Percentiles rank a stretch among this genome's conserved stretches.
Conservation (phyloP, 345 rosid species). For the Punica granatum region DNA sequence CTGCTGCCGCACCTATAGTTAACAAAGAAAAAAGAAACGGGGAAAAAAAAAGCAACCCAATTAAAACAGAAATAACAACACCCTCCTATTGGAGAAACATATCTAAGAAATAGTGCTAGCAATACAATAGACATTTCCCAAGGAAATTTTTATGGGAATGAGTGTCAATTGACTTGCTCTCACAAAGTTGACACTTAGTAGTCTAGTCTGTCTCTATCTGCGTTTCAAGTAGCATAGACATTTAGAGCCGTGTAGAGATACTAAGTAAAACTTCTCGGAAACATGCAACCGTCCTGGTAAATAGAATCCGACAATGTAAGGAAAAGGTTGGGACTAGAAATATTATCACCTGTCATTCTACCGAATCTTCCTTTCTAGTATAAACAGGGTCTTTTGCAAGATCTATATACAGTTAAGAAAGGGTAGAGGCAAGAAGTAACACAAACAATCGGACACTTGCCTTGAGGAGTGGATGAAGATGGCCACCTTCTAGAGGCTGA, state of each 20-base stretch:
- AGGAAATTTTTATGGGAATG: neutral
- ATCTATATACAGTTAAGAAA: neutral
- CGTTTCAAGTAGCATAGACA: neutral
- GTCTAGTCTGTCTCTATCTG: neutral
- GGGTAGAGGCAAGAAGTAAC: neutral
- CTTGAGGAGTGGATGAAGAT: slow-evolving; percentile 94
- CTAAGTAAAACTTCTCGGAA: neutral
- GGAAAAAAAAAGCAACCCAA: neutral
- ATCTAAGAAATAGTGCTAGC: neutral
- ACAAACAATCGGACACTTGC: slow-evolving; percentile 23
- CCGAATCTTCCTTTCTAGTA: neutral
- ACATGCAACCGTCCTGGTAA: neutral
- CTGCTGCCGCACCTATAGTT: slow-evolving; percentile 64
- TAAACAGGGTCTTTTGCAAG: neutral
- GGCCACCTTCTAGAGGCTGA: slow-evolving; percentile 74
- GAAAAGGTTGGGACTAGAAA: neutral
- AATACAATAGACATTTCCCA: neutral
- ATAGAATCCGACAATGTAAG: neutral
- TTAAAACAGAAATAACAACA: neutral
- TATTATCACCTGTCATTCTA: neutral
- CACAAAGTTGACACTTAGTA: neutral
- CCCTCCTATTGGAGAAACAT: neutral
- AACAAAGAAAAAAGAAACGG: too few relatives aligned
- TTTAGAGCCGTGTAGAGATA: neutral
- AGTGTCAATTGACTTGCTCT: neutral